A percentile compares a stretch with the other conserved stretches of the same genome.
These are phyloP conservation scores for Chenopodium formosanum DNA, from an alignment of 148 eudicot genomes.

Conservation along the genomic window DNA sequence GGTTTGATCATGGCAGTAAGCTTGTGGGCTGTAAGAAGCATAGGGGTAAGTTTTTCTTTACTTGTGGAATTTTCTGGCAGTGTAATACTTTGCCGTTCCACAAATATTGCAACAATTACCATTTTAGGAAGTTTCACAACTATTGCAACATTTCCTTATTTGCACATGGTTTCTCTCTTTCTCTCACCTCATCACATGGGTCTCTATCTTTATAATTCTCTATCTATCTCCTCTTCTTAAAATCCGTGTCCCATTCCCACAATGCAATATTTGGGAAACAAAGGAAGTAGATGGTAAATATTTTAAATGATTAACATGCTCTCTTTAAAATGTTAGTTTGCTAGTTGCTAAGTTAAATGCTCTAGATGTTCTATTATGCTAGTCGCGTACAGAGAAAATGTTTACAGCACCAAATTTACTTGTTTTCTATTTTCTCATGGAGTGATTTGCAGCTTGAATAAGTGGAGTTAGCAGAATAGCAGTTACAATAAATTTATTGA, in stretches of 20 bases:
- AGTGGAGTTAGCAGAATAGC: too few species aligned
- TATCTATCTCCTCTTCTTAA: too few species aligned
- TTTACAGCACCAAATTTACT: neutral
- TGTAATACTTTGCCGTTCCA: too few species aligned
- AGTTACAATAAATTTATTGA: neutral
- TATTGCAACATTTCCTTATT: too few species aligned
- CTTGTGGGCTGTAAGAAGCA: constrained; percentile 87
- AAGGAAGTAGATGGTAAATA: too few species aligned
- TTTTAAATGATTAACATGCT: neutral
- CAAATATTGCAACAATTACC: too few species aligned
- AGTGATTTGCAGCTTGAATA: neutral
- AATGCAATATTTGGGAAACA: too few species aligned
- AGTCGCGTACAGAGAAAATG: neutral
- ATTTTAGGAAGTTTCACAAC: too few species aligned
- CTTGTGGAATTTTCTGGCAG: neutral
- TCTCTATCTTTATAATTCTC: too few species aligned
- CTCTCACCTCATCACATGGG: too few species aligned
- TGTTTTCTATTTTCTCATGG: neutral
- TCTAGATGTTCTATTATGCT: neutral
- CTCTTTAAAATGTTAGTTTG: neutral
- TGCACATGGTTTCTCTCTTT: too few species aligned
- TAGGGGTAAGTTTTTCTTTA: constrained; percentile 59
- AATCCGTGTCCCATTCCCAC: too few species aligned
- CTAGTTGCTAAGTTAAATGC: constrained; percentile 1
- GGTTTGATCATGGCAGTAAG: constrained; percentile 95